Evolutionary conservation across 768 basidiomycete species (phyloP).

Genomic region (Lactarius hatsudake): DNA sequence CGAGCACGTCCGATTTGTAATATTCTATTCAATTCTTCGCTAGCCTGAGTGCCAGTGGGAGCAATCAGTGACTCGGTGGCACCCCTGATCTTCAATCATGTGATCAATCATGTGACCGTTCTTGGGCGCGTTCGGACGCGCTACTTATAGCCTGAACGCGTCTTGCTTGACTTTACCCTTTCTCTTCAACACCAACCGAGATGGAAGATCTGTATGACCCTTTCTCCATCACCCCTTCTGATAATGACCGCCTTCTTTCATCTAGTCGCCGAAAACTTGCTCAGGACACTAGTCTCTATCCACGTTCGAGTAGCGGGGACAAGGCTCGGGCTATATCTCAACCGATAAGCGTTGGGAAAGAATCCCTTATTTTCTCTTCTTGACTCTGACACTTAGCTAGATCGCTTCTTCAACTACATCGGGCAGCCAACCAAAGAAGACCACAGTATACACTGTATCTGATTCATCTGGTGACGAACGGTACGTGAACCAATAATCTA

Average conservation of each 20-base stretch:
- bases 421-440: background rate
- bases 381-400: constrained; percentile 1
- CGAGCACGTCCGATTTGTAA: too few species aligned
- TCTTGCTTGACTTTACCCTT: background rate
- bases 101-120: constrained; percentile 8
- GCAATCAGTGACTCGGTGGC: background rate
- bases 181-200: background rate
- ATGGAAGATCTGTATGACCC: constrained; percentile 21
- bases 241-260: background rate
- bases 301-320: background rate
- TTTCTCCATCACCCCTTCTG: background rate
- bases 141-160: background rate
- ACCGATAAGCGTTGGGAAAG: constrained; percentile 7
- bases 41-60: too few species aligned
- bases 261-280: constrained; percentile 24
- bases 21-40: too few species aligned
- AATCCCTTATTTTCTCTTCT: background rate
- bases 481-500: background rate
- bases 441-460: constrained; percentile 9
- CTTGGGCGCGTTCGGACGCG: background rate
- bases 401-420: constrained; percentile 15
- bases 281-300: constrained; percentile 9
- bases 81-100: background rate
- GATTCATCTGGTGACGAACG: constrained; percentile 30
- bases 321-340: background rate